Evolutionary conservation across 441 rosid genomes (phyloP).

Genomic region (Isatis lusitanica): DNA sequence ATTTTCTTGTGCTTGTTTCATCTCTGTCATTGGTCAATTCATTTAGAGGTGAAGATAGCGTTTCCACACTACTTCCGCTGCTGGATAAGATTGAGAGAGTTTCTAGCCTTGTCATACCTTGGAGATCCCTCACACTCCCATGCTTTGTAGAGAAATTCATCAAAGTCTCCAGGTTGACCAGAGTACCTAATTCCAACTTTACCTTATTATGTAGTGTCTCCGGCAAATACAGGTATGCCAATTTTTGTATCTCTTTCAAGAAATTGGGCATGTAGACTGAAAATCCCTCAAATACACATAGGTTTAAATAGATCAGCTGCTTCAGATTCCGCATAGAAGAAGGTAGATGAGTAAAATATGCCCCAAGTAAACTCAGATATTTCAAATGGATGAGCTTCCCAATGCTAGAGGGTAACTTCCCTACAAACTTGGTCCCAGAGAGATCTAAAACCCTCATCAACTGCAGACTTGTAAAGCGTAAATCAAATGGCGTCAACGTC

Average conservation of each 20-base stretch:
- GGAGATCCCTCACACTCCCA: background rate
- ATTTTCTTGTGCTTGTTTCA: background rate
- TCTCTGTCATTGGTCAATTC: background rate
- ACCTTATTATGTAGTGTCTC: no score
- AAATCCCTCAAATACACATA: accelerated
- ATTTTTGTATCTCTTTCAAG: background rate
- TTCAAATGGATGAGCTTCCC: slow-evolving; percentile 27
- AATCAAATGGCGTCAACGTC: background rate
- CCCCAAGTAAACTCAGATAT: background rate
- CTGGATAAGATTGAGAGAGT: background rate
- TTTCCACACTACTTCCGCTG: background rate
- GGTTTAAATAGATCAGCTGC: background rate
- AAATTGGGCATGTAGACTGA: background rate
- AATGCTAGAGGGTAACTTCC: background rate
- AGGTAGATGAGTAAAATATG: background rate
- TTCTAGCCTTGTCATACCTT: background rate
- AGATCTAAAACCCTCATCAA: slow-evolving; percentile 19
- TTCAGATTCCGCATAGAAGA: slow-evolving; percentile 14
- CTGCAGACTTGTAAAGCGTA: background rate
- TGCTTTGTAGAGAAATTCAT: background rate
- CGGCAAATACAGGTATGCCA: background rate
- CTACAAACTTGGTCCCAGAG: background rate
- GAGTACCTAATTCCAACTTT: background rate
- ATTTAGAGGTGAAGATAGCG: background rate
- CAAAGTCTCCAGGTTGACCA: background rate